phyloP scores from a whole-genome alignment of 306 rosid genomes.

The Dalbergia oliveri region DNA sequence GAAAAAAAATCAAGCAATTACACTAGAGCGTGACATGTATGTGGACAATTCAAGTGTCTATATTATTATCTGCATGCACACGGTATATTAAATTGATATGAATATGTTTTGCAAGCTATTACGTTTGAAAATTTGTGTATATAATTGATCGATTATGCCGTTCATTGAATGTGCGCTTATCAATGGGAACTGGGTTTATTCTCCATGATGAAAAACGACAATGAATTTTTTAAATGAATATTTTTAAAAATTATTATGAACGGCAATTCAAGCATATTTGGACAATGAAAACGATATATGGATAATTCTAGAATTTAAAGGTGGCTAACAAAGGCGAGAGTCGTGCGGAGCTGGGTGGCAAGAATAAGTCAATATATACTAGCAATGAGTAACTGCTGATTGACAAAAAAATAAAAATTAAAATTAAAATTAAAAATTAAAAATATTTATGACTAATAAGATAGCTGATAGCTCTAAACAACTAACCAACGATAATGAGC shows the following conservation, averaged over 20 bases:
- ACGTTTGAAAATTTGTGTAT: not conserved
- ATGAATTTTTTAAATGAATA: not conserved
- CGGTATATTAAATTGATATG: not conserved
- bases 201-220: conserved; percentile 17
- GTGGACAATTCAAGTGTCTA: not conserved
- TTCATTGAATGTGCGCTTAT: conserved; percentile 6
- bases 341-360: conserved; percentile 34
- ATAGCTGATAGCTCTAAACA: not conserved
- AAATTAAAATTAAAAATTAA: too few species aligned
- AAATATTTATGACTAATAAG: conserved; percentile 19
- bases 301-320: conserved; percentile 7
- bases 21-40: not conserved
- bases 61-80: not conserved
- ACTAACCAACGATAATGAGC: not conserved
- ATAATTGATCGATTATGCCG: not conserved
- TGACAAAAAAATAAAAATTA: not conserved
- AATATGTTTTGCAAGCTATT: not conserved
- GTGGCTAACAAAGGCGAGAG: conserved; percentile 12
- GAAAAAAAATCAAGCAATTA: not conserved
- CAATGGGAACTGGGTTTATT: conserved; percentile 8
- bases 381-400: conserved; percentile 1
- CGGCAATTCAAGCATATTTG: conserved; percentile 23
- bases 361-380: conserved; percentile 32
- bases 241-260: not conserved
- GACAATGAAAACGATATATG: conserved; percentile 33